Percentiles rank a stretch among this genome's conserved stretches.
These are phyloP conservation scores for Gossypium longicalyx DNA, from an alignment of 345 rosid species.

Conservation along the genomic window DNA sequence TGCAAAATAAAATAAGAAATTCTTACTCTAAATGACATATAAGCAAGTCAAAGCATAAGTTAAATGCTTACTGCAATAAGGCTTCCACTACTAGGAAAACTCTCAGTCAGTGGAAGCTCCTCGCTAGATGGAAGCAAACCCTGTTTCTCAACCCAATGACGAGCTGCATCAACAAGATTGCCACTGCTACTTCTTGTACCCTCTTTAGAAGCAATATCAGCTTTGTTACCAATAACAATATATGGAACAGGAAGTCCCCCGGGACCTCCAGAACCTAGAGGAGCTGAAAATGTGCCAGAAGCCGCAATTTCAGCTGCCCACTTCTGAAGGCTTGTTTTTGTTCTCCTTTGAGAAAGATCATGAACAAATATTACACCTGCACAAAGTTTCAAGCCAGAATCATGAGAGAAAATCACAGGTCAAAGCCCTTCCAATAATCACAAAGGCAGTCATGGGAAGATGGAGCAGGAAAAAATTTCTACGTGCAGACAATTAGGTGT, in stretches of 20 bases:
- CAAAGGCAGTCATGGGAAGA: not conserved
- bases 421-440: not conserved
- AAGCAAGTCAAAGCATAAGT: constrained; percentile 11
- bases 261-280: constrained; percentile 90
- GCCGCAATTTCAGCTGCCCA: constrained; percentile 93
- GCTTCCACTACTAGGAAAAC: constrained; percentile 86
- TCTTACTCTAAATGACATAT: not conserved
- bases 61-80: constrained; percentile 63
- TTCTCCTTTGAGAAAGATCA: constrained; percentile 95
- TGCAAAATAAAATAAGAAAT: not conserved
- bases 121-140: constrained; percentile 90
- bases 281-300: constrained; percentile 90
- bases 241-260: constrained; percentile 97
- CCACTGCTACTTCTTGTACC: constrained; percentile 95
- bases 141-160: constrained; percentile 99
- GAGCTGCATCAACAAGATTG: constrained; percentile 97
- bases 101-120: constrained; percentile 92
- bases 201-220: constrained; percentile 88
- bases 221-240: constrained; percentile 91
- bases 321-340: constrained; percentile 87
- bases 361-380: constrained; percentile 97
- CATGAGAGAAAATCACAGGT: constrained; percentile 5
- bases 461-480: not conserved
- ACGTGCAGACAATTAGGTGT: not conserved
- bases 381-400: constrained; percentile 12